Conservation (phyloP, 768 basidiomycete genomes). For the Leccinum uliginosum region DNA sequence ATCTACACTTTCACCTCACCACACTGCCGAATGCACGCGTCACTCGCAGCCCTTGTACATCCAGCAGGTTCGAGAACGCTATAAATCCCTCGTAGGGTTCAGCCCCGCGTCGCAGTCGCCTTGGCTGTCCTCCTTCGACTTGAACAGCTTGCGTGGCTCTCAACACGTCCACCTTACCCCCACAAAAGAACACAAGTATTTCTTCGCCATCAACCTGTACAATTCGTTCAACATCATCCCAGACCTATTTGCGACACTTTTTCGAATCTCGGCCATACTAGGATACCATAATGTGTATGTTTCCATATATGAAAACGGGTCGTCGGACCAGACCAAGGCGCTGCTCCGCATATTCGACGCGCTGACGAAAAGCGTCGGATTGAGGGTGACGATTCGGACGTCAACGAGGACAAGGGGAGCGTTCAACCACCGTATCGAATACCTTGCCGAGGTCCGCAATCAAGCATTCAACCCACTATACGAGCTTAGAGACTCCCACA, state of each 20-base stretch:
- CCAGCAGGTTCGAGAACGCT: conserved; percentile 82
- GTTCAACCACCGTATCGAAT: conserved; percentile 99
- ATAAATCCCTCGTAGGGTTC: conserved; percentile 79
- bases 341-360: conserved; percentile 94
- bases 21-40: conserved; percentile 90
- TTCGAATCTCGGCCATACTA: conserved; percentile 85
- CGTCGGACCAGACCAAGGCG: conserved; percentile 98
- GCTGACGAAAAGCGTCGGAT: conserved; percentile 81
- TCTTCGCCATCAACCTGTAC: conserved; percentile 98
- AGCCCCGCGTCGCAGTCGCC: conserved; percentile 51
- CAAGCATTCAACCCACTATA: conserved; percentile 93
- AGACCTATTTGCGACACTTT: conserved; percentile 94
- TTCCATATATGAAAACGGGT: conserved; percentile 99
- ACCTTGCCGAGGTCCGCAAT: conserved; percentile 99
- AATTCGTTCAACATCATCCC: conserved; percentile 99
- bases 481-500: conserved; percentile 86
- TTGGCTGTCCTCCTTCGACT: conserved; percentile 58
- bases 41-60: conserved; percentile 79
- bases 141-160: conserved; percentile 38
- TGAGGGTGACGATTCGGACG: conserved; percentile 90
- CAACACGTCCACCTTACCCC: conserved; percentile 36
- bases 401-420: conserved; percentile 90
- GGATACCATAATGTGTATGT: conserved; percentile 98
- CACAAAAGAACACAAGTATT: conserved; percentile 87
- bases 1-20: conserved; percentile 82